Evolutionary conservation across 768 basidiomycete genomes (phyloP), one percentile per base, ranked within the genome.

Genomic region (Macrocybe gigantea): DNA sequence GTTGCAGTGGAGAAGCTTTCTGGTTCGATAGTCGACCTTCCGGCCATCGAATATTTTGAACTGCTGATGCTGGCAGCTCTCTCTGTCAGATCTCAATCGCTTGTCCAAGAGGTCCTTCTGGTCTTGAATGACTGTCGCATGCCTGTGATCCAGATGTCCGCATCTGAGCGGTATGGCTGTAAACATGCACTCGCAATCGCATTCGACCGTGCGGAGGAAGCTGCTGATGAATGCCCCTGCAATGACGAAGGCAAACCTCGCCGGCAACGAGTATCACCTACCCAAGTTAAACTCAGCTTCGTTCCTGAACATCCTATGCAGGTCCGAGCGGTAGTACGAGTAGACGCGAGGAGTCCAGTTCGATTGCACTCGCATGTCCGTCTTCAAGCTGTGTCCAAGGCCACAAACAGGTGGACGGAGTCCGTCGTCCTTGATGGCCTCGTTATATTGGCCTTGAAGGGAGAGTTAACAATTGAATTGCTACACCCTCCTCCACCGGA

Each of bases 311-410:
- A 73, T 14, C 53, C 60, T 2, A 59, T 58, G 3, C 67, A 69
- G 7, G 68, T 82, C 36, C 69, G 69, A 42, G 81, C 79, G 6
- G 69, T 72, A 44, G 69, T 84, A 42, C 68, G 83, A 33, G 71
- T 83, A 4, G 83, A 85, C 52, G 63, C 74, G 5, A 65, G 60
- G 9, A 71, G 66, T 2, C 47, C 71, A 5, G 69, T 82, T 31
- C 68, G 82, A 1, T 62, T 85, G n/a, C 81, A 83, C 53, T 83
- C 78, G 5, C 83, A 85, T 60, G 76, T 85, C 31, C 74, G 83
- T 11, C 61, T 85, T 3, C 77, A 78, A 54, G 77, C 80, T 5
- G 72, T 77, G 0, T 82, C 80, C 1, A 73, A 73, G 48, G 69
- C 78, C 0, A 72, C 77, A 22, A 78, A 80, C 47, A 65, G 68